Conservation (phyloP, 805 yeast genomes). For the Cephaloascus fragrans region DNA sequence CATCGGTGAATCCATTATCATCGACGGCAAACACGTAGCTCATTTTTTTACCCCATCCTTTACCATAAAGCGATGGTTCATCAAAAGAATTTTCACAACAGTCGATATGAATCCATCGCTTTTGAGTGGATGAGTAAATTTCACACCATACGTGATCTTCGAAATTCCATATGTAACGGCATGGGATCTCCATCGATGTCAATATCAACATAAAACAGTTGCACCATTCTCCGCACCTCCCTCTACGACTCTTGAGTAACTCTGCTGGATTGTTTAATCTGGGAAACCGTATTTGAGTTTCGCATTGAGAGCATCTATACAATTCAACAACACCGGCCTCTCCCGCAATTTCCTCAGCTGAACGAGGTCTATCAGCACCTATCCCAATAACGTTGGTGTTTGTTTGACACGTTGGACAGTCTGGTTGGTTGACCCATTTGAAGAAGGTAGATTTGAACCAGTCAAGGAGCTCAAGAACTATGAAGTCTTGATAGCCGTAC, state of each 20-base stretch:
- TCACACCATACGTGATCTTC: constrained; percentile 99
- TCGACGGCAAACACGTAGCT: constrained; percentile 73
- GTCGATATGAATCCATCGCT: constrained; percentile 83
- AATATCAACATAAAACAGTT: constrained; percentile 68
- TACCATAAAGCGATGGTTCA: constrained; percentile 65
- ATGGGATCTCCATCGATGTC: constrained; percentile 52
- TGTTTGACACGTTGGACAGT: constrained; percentile 43
- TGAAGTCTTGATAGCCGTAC: constrained; percentile 39
- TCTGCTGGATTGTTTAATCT: constrained; percentile 62
- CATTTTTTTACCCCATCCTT: constrained; percentile 93
- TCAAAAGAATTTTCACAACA: constrained; percentile 83
- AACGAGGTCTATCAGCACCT: constrained; percentile 32
- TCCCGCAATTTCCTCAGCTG: constrained; percentile 33
- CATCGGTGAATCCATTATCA: constrained; percentile 54
- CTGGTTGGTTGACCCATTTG: constrained; percentile 70
- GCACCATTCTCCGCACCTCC: constrained; percentile 96
- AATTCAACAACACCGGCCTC: constrained; percentile 53
- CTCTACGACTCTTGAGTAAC: constrained; percentile 51
- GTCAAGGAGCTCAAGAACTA: constrained; percentile 46
- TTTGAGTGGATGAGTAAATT: constrained; percentile 49
- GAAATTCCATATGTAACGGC: constrained; percentile 73
- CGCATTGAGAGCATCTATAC: constrained; percentile 51
- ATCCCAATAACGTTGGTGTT: constrained; percentile 24
- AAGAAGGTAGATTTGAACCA: constrained; percentile 80
- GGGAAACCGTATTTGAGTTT: constrained; percentile 47